Percentiles rank a stretch among this genome's conserved stretches.
phyloP scores from a whole-genome alignment of 768 basidiomycete species.

The Pleurotus giganteus region DNA sequence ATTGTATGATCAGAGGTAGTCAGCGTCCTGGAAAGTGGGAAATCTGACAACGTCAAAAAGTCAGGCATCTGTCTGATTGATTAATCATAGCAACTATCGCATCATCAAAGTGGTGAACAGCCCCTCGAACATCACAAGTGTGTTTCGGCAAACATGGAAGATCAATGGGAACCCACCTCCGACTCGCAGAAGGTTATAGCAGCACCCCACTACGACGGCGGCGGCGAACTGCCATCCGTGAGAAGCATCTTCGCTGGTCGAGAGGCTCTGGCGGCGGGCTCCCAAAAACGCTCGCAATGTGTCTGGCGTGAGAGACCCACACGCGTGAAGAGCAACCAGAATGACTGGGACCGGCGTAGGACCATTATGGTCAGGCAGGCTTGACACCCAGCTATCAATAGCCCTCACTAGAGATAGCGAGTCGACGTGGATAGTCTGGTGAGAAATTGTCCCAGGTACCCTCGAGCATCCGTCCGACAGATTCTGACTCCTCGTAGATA shows the following conservation, averaged over 20 bases:
- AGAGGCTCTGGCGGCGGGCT: conserved; percentile 14
- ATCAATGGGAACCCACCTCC: conserved; percentile 35
- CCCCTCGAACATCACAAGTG: not conserved
- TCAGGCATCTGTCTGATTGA: conserved; percentile 6
- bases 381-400: conserved; percentile 52
- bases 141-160: not conserved
- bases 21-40: conserved; percentile 45
- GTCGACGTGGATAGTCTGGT: conserved; percentile 56
- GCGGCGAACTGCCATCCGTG: conserved; percentile 50
- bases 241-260: not conserved
- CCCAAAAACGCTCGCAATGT: conserved; percentile 54
- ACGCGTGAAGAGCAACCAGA: conserved; percentile 72
- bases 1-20: conserved; percentile 30
- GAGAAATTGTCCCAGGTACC: conserved; percentile 39
- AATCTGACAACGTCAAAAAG: conserved; percentile 37
- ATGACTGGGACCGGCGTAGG: conserved; percentile 43
- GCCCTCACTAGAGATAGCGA: conserved; percentile 41
- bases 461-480: conserved; percentile 6
- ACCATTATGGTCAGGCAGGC: conserved; percentile 8
- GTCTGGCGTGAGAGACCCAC: conserved; percentile 70
- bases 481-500: not conserved
- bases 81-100: not conserved
- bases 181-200: conserved; percentile 68
- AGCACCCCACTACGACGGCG: conserved; percentile 70
- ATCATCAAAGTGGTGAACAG: too few relatives aligned